Evolutionary conservation across 106 monocot species (phyloP).

Genomic region (Narthecium ossifragum): DNA sequence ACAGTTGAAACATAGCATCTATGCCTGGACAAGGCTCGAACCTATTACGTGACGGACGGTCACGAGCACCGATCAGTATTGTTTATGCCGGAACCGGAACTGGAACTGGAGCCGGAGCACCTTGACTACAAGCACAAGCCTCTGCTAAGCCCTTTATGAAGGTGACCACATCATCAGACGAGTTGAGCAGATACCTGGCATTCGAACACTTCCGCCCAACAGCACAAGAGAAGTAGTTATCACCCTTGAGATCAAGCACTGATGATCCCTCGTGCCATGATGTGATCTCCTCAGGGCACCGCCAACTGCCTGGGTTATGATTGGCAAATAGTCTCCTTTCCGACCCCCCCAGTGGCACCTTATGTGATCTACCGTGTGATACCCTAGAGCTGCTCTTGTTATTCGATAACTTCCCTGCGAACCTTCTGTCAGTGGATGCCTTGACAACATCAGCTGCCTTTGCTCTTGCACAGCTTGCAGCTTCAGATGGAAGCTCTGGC

Average conservation of each 20-base stretch:
- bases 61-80: too few relatives aligned
- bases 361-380: slow-evolving; percentile 32
- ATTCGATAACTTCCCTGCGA: slow-evolving; percentile 26
- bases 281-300: slow-evolving; percentile 40
- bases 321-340: slow-evolving; percentile 37
- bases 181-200: slow-evolving; percentile 73
- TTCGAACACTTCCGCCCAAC: slow-evolving; percentile 80
- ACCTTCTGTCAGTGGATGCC: slow-evolving; percentile 37
- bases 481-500: slow-evolving; percentile 84
- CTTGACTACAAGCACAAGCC: background rate
- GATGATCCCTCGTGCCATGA: slow-evolving; percentile 87
- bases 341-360: slow-evolving; percentile 28
- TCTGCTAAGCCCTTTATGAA: slow-evolving; percentile 73
- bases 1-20: background rate
- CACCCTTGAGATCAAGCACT: slow-evolving; percentile 84
- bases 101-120: background rate
- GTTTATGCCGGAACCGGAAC: too few relatives aligned
- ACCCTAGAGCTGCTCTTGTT: slow-evolving; percentile 39
- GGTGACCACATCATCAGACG: slow-evolving; percentile 78
- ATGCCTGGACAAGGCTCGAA: too few relatives aligned
- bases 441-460: slow-evolving; percentile 51
- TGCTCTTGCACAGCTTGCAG: slow-evolving; percentile 34
- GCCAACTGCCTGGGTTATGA: slow-evolving; percentile 22
- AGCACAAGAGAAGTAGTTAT: slow-evolving; percentile 92
- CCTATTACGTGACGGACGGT: too few relatives aligned